Percentiles rank a stretch among this genome's conserved stretches.
These are phyloP conservation scores for Tricholoma flavovirens DNA, from an alignment of 768 basidiomycete genomes.

Conservation along the genomic window DNA sequence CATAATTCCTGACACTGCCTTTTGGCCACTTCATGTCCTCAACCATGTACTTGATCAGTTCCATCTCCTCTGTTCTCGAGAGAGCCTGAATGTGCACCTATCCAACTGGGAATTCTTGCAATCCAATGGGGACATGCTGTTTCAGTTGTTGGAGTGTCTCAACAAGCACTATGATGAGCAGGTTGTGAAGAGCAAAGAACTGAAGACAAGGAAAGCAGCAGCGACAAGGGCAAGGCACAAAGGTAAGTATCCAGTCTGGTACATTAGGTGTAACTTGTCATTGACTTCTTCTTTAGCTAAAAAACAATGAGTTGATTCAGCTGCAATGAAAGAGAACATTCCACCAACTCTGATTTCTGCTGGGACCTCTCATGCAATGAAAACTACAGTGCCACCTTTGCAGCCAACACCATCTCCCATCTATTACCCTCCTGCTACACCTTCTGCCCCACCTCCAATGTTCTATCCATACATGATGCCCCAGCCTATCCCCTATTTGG, in stretches of 20 bases:
- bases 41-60: constrained; percentile 4
- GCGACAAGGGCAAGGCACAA: constrained; percentile 3
- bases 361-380: not conserved
- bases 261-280: not conserved
- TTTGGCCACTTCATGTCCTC: constrained; percentile 1
- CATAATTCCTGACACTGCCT: not conserved
- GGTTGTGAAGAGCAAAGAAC: constrained; percentile 1
- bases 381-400: not conserved
- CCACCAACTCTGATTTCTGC: not conserved
- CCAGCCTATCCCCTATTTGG: no score
- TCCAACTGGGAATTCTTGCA: constrained; percentile 1
- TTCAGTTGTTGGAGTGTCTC: not conserved
- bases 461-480: not conserved
- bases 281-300: not conserved
- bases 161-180: constrained; percentile 2
- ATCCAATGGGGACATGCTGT: not conserved
- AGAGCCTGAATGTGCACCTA: not conserved
- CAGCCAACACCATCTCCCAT: not conserved
- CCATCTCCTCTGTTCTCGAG: constrained; percentile 1
- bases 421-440: not conserved
- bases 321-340: not conserved
- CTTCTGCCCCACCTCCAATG: not conserved
- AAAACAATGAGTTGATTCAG: not conserved
- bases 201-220: constrained; percentile 2
- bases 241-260: constrained; percentile 1